Evolutionary conservation across 1,139 yeast genomes (phyloP).

Genomic region (Candida dubliniensis): DNA sequence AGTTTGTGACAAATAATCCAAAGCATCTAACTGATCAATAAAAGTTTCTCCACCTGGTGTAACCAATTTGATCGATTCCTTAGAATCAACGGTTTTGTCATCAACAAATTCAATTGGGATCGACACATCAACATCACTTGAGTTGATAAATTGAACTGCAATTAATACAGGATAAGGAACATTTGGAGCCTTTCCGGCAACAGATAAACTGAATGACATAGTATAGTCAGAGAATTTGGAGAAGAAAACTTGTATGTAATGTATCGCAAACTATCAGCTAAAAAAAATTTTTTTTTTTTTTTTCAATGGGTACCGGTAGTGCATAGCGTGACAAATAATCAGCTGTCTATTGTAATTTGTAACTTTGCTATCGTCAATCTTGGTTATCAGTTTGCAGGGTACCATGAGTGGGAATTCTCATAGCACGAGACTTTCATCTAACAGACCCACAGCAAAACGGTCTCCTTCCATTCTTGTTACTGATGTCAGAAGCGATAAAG

Average conservation of each 20-base stretch:
- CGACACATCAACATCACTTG: constrained; percentile 42
- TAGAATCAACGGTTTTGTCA: constrained; percentile 47
- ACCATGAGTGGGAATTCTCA: constrained; percentile 5
- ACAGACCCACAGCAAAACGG: constrained; percentile 73
- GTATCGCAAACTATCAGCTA: neutral
- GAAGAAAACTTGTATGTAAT: neutral
- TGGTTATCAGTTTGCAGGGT: neutral
- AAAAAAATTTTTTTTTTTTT: too few species aligned
- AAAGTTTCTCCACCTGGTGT: constrained; percentile 48
- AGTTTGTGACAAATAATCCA: constrained; percentile 45
- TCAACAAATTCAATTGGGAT: constrained; percentile 68
- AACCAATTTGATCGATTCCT: constrained; percentile 42
- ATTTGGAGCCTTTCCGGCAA: constrained; percentile 85
- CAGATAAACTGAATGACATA: constrained; percentile 46
- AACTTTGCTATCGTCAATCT: neutral
- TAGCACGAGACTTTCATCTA: constrained; percentile 9
- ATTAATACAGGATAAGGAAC: constrained; percentile 79
- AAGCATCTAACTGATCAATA: constrained; percentile 44
- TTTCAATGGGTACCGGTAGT: neutral
- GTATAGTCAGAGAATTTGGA: neutral
- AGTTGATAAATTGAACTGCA: constrained; percentile 74
- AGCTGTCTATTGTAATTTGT: too few species aligned
- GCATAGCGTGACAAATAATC: neutral
- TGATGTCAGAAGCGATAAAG: constrained; percentile 66
- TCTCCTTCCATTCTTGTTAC: constrained; percentile 94